Evolutionary conservation across 805 yeast species (phyloP), one percentile per base, ranked within the genome.

Genomic region (Jamesozyma piceae): DNA sequence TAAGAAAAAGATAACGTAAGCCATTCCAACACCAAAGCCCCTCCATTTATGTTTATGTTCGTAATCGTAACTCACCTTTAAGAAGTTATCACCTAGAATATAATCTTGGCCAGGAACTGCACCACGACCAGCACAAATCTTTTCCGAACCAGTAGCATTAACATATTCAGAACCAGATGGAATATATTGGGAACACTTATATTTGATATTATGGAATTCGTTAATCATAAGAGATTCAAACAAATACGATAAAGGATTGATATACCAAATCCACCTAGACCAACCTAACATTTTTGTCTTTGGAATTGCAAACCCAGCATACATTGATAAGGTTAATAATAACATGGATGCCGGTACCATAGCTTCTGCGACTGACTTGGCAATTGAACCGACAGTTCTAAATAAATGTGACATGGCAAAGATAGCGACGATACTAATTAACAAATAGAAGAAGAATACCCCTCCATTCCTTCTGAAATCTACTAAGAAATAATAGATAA

Each of bases 21-120:
- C 80, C 43, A 77, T 39, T 21, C 66, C 54, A 45, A 81, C 78
- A 58, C 87, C 83, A 48, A 64, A 68, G 57, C 77, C 71, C 62
- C 82, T 68, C 84, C 84, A 78, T 52, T 67, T 63, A 56, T 78
- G 76, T 8, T 56, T 37, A 39, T 60, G 54, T 30, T 55, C 41
- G 56, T 75, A 78, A 9, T 55, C 49, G 51, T 63, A 79, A 1
- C 75, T 54, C 10, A 44, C 41, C 1, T 43, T 38, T 19, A 78
- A 48, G 51, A 67, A 79, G 18, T 47, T 62, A 39, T 67, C 66
- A 49, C 86, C 86, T 37, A 53, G 49, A 31, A 79, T 78, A 39
- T 44, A 46, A 21, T 51, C 46, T 18, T 55, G 47, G 34, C 85
- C 84, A 0, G 76, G 59, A 10, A 55, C 55, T 21, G 81, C 55